phyloP scores from a whole-genome alignment of 768 basidiomycete genomes.

The Ephemerocybe angulata region DNA sequence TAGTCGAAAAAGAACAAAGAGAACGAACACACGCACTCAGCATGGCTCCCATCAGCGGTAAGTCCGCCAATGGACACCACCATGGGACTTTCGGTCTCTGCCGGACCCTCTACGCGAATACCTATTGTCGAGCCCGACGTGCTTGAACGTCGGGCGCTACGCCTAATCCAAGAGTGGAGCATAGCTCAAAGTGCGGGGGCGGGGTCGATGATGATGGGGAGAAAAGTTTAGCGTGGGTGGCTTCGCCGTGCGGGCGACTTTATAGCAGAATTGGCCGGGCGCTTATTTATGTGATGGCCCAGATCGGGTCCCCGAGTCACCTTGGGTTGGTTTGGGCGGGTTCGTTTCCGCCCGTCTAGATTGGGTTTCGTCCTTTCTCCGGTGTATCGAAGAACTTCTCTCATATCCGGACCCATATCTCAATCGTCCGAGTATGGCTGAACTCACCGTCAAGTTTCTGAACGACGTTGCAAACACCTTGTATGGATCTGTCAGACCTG shows the following conservation, averaged over 20 bases:
- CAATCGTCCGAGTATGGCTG: too few species aligned
- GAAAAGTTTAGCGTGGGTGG: neutral
- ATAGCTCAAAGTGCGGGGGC: neutral
- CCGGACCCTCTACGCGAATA: slow-evolving; percentile 1
- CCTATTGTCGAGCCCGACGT: neutral
- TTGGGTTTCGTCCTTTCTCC: too few species aligned
- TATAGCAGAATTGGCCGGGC: neutral
- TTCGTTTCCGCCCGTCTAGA: too few species aligned
- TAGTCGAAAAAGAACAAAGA: neutral
- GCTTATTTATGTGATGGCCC: neutral
- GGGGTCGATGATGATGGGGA: neutral
- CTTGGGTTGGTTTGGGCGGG: too few species aligned
- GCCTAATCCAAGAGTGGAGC: neutral
- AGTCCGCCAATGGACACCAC: slow-evolving; percentile 1
- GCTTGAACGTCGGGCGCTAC: neutral
- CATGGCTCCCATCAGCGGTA: slow-evolving; percentile 4
- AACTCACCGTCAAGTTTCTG: too few species aligned
- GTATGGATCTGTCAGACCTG: too few species aligned
- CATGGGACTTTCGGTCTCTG: slow-evolving; percentile 1
- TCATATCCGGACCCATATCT: too few species aligned
- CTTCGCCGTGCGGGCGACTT: neutral
- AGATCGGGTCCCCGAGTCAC: neutral
- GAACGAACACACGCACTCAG: slow-evolving; percentile 4
- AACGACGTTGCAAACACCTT: too few species aligned
- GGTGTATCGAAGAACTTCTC: too few species aligned